A percentile compares a stretch with the other conserved stretches of the same genome.
phyloP scores from a whole-genome alignment of 1,284 basidiomycete species.

The Rhizoctonia solani region DNA sequence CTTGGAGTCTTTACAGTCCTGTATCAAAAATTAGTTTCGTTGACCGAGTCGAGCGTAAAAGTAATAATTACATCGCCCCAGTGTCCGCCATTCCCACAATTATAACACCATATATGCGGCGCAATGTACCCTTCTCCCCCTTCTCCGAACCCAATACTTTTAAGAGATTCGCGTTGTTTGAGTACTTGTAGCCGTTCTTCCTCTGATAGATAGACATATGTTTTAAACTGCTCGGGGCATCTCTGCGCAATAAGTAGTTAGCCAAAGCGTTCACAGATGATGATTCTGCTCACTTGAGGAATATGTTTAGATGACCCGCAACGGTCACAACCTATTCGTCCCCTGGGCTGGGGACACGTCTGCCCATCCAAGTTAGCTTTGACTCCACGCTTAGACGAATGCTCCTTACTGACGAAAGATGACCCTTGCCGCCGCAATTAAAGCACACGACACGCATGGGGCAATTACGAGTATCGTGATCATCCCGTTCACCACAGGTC shows the following conservation, averaged over 20 bases:
- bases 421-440: slow-evolving; percentile 35
- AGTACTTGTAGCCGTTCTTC: slow-evolving; percentile 30
- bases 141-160: slow-evolving; percentile 20
- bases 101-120: slow-evolving; percentile 34
- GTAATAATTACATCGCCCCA: slow-evolving; percentile 33
- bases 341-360: slow-evolving; percentile 27
- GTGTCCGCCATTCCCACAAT: slow-evolving; percentile 33
- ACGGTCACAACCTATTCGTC: slow-evolving; percentile 30
- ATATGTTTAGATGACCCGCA: slow-evolving; percentile 35
- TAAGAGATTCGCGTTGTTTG: slow-evolving; percentile 16
- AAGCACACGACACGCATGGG: slow-evolving; percentile 36
- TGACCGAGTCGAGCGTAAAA: neutral
- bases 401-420: slow-evolving; percentile 31
- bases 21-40: neutral
- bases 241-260: slow-evolving; percentile 6
- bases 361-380: neutral
- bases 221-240: slow-evolving; percentile 32
- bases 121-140: slow-evolving; percentile 36
- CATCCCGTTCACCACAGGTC: slow-evolving; percentile 34
- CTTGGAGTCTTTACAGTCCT: slow-evolving; percentile 23
- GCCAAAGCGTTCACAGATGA: neutral
- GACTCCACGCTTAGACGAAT: neutral
- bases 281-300: slow-evolving; percentile 5
- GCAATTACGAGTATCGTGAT: slow-evolving; percentile 34
- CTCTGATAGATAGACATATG: slow-evolving; percentile 31